Evolutionary conservation across 345 rosid species (phyloP), one percentile per base, ranked within the genome.

Genomic region (Salix caprea): DNA sequence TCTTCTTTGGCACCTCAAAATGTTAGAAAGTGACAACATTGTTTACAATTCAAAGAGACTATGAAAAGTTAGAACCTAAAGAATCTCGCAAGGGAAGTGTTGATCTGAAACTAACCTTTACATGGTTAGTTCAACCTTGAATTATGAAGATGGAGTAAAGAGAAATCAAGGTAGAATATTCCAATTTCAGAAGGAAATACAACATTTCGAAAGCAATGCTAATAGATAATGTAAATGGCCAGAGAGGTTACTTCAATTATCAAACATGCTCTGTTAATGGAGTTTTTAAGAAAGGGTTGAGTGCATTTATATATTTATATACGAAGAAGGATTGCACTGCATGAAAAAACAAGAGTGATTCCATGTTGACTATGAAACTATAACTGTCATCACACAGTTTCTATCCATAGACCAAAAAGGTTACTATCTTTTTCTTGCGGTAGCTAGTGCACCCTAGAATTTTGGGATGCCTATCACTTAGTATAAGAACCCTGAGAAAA

Each of bases 1-100:
- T 74, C 50, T 46, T 46, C 83, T 84, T 76, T 77, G 84, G 81
- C 81, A 32, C 54, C 82, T 80, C 23, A 82, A 74, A 50, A 82
- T 73, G 69, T 79, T 88, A 13, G 82, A 67, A 8, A 82, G 76
- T 39, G 82, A 60, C 18, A 85, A 82, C 89, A 90, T 75, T 78
- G 34, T 80, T 1, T 19, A 14, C 50, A 46, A 3, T 0, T 46
- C 50, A 34, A 30, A 5, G 36, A n/a, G 52, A 30, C 15, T 23
- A n/a, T 8, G 62, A n/a, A 56, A 56, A 9, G 28, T 56, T 54
- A 18, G 21, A 18, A 19, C 60, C 24, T 2, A 19, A 40, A 19
- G 10, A 21, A 15, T 48, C 54, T 48, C 54, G 19, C 18, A 48
- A 4, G 18, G 16, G 18, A 48, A 48, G 54, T 48, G 54, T 14